Percentiles rank a stretch among this genome's conserved stretches.
Conservation (phyloP, 768 basidiomycete genomes). For the Hysterangium stoloniferum region DNA sequence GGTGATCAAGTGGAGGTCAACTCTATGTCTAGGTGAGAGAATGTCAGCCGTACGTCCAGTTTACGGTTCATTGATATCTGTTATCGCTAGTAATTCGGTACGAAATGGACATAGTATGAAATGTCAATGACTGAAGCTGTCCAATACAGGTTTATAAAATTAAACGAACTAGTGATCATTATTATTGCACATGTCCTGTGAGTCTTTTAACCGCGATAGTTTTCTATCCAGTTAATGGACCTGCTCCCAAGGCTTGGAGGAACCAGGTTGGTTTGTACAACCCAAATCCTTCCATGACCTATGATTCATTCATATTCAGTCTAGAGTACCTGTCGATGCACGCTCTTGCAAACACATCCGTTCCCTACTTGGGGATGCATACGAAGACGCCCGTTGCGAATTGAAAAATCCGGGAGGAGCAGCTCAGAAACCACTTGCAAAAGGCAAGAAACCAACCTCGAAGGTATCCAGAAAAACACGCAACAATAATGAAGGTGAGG, state of each 20-base stretch:
- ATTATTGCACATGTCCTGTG: slow-evolving; percentile 34
- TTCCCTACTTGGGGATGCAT: slow-evolving; percentile 36
- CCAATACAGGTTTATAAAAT: slow-evolving; percentile 25
- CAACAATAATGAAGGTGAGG: slow-evolving; percentile 9
- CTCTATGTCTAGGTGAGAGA: slow-evolving; percentile 27
- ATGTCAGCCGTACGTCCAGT: background rate
- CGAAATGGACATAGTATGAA: background rate
- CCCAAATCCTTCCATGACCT: background rate
- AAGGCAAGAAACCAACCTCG: slow-evolving; percentile 5
- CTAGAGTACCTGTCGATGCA: slow-evolving; percentile 33
- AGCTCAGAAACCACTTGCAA: background rate
- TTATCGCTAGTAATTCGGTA: slow-evolving; percentile 1
- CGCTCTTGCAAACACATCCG: slow-evolving; percentile 43
- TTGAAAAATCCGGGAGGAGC: slow-evolving; percentile 20
- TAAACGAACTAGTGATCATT: slow-evolving; percentile 38
- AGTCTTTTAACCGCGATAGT: background rate
- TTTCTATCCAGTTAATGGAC: background rate
- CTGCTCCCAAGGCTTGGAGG: slow-evolving; percentile 13
- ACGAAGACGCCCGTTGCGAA: slow-evolving; percentile 34
- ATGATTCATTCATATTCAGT: background rate
- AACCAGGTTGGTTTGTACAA: slow-evolving; percentile 17
- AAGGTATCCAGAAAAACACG: background rate
- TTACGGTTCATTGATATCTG: background rate
- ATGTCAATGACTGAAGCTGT: too few relatives aligned
- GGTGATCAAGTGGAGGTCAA: slow-evolving; percentile 42